Percentiles rank a stretch among this genome's conserved stretches.
These are phyloP conservation scores for Coemansia sp. DNA, from an alignment of 192 early-diverging fungal genomes.

Conservation along the genomic window DNA sequence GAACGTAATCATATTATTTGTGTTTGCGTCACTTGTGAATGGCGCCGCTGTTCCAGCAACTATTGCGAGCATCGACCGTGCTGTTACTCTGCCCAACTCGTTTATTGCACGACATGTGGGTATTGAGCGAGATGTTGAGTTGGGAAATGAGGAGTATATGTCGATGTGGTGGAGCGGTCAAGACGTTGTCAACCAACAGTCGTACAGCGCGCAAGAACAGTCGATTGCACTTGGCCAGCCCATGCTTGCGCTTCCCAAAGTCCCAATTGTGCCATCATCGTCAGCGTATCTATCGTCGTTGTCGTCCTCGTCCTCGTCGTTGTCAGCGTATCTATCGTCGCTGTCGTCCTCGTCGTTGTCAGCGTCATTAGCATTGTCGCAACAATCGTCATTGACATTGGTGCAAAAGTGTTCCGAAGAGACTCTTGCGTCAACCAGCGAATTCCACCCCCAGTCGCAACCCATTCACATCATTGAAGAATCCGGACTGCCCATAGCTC, in stretches of 20 bases:
- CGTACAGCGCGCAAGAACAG: not conserved
- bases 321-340: too few relatives aligned
- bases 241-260: not conserved
- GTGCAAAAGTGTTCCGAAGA: not conserved
- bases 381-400: too few relatives aligned
- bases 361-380: too few relatives aligned
- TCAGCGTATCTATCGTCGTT: too few relatives aligned
- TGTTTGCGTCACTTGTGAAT: not conserved
- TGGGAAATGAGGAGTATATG: slow-evolving; percentile 6
- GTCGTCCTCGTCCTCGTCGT: too few relatives aligned
- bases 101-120: not conserved
- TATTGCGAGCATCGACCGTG: not conserved
- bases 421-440: not conserved
- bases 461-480: not conserved
- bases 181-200: not conserved
- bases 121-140: not conserved
- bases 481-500: not conserved
- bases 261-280: not conserved
- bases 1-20: not conserved
- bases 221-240: not conserved
- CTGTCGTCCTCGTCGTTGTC: too few relatives aligned
- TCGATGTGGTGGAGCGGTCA: slow-evolving; percentile 1
- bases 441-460: not conserved
- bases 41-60: not conserved
- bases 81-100: slow-evolving; percentile 9